Base-by-base conservation (phyloP, 2,329 filamentous ascomycete species). In the Fusarium virguliforme region DNA sequence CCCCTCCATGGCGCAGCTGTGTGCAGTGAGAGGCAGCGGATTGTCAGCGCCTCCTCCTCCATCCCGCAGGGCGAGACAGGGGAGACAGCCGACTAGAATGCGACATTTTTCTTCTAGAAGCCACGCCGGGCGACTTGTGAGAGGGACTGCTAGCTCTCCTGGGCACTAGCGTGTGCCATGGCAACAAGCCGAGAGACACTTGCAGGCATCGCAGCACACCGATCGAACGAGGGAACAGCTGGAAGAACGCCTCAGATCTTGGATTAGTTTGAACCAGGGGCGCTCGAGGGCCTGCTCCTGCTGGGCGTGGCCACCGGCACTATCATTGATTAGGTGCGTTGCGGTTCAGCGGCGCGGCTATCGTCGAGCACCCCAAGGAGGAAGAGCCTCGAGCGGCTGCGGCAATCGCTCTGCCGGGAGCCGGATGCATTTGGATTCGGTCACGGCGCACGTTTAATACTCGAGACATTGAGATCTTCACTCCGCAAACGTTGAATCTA, bases 41-140 rank as follows among this genome's bases (percentile, higher is more conserved):
- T 51, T 62, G 35, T 60, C 55, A 43, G 22, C 60, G 58, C 61
- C 67, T 69, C 61, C 43, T 62, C 61, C 60, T 18, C 54, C 48
- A 69, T 66, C 51, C 55, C 56, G 54, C 65, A 71, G 65, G 32
- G 58, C 18, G 12, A 12, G 32, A 54, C 72, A 62, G 61, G 66
- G 67, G 38, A 34, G 15, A 41, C 18, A 51, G 22, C n/a, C 22
- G 62, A 59, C 66, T 68, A 66, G 68, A 68, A 72, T 62, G 64
- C 61, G 61, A 57, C 35, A 48, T 66, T 56, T 54, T 64, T 67
- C 41, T 74, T 74, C 72, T 74, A 65, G 71, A 74, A 74, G 56
- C 55, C 57, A 35, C 51, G 64, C 69, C 64, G 62, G 41, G 57
- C 50, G 35, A 53, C 43, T 15, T 43, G 53, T 50, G 32, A 53